Conservation (phyloP, 2,329 filamentous ascomycete species). For the Chrysoporthe cubensis region DNA sequence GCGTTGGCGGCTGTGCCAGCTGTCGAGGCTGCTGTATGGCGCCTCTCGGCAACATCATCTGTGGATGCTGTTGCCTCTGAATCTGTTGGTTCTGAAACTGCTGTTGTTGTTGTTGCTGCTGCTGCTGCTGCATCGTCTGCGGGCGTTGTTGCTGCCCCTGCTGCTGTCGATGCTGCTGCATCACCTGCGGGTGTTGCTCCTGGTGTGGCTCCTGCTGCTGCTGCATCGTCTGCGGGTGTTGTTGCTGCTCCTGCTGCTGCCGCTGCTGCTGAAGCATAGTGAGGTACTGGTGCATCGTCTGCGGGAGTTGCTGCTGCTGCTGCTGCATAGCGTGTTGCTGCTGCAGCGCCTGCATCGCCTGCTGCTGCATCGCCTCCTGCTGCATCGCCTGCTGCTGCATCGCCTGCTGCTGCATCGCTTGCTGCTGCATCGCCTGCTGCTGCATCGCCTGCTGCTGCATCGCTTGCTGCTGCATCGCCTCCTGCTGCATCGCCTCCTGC, state of each 20-base stretch:
- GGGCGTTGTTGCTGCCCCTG: slow-evolving; percentile 17
- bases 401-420: neutral
- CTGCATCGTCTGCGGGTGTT: slow-evolving; percentile 8
- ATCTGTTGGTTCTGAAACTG: slow-evolving; percentile 19
- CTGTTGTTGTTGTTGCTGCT: slow-evolving; percentile 2
- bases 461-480: slow-evolving; percentile 7
- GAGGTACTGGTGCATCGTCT: neutral
- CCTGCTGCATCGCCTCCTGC: slow-evolving; percentile 1
- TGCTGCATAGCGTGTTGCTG: neutral
- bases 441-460: slow-evolving; percentile 4
- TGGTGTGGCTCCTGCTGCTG: slow-evolving; percentile 10
- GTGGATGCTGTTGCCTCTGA: slow-evolving; percentile 3
- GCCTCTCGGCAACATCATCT: neutral
- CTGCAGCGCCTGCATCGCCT: neutral
- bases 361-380: neutral
- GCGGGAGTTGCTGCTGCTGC: neutral
- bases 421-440: slow-evolving; percentile 8
- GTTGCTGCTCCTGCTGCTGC: neutral
- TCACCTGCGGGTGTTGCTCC: slow-evolving; percentile 4
- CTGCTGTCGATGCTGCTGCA: slow-evolving; percentile 18
- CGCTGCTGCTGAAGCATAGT: neutral
- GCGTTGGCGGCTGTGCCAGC: slow-evolving; percentile 19
- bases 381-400: neutral
- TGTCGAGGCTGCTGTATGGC: slow-evolving; percentile 20
- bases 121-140: slow-evolving; percentile 3